Evolutionary conservation across 2,329 filamentous ascomycete genomes (phyloP), one percentile per base, ranked within the genome.

Genomic region (Cladophialophora immunda): DNA sequence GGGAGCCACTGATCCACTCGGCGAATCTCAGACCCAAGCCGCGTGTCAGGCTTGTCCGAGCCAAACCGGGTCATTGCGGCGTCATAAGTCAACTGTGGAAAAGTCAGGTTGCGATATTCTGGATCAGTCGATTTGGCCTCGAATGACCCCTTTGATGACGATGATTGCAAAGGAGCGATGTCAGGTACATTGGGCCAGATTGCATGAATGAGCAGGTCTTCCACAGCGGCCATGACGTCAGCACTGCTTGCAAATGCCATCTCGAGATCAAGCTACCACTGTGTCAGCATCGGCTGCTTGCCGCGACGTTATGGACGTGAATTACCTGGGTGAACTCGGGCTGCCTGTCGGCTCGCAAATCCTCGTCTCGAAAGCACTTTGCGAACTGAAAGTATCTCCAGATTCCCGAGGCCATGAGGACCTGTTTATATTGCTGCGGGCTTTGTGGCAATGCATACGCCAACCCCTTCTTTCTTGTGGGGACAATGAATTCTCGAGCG

Each of bases 351-450:
- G 94, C 92, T 22, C 95, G 87, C 38, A 95, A 83, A 77, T 98
- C 96, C 76, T 99, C 95, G 75, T 99, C 96, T 15, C 95, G 89
- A 79, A 97, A 99, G 76, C 95, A 99, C 70, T 89, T 90, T 1
- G 95, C 96, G 80, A 97, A 93, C 74, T 99, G 95, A 78, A 90
- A 96, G 77, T 99, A 99, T 47, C 86, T 87, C 0, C 85, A 81
- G 11, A 97, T 86, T 0, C 94, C 94, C 68, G 92, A 91, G 0
- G 93, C 92, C 93, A 99, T 98, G 50, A 99, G 85, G 1, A 97
- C 92, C 81, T 99, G 95, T 81, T 99, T 99, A 77, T 98, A 99
- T 78, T 99, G 95, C 78, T 99, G 95, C 0, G 95, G 95, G 71
- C 94, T 98, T 77, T 99, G 96, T 0, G 94, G 94, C 22, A 99